Base-by-base conservation (phyloP, 495 filamentous ascomycete species). In the Penicillium subrubescens region DNA sequence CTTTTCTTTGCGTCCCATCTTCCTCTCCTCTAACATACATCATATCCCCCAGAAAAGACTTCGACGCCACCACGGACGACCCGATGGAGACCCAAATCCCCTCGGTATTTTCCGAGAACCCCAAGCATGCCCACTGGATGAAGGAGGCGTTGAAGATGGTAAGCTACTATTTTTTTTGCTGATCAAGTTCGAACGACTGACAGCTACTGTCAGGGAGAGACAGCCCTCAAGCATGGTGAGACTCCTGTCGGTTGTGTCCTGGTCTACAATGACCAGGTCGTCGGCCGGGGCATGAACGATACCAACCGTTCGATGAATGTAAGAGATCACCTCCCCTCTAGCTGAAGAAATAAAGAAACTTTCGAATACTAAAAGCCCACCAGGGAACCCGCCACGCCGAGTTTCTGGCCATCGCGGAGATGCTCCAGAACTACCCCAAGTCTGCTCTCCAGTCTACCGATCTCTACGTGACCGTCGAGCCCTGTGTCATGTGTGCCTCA, bases 401-500 rank as follows among this genome's bases (percentile, higher is more conserved):
- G 71, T 93, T 97, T 68, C 83, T 97, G 71, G 95, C 92, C 21
- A 83, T 99, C 35, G 86, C 85, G 50, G 73, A 84, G 43, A 83
- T 90, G 63, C 81, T 92, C 14, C 74, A 76, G 53, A 76, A 67
- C 15, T 75, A 90, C 68, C 84, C 87, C 10, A 80, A 82, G 7
- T 82, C 80, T 8, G 81, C 92, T 58, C 81, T 98, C 66, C 71
- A 76, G 29, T 84, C 90, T 43, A 92, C 90, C 46, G 88, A 90
- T 68, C 85, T 98, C 33, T 99, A 99, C 74, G 95, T 99, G 35
- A 98, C 95, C 0, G 94, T 98, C 55, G 95, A 99, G 73, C 95
- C 95, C 2, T 99, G 95, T 73, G 88, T 99, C 70, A 99, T 99
- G 95, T 99, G 95, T 71, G 94, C 95, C 2, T 93, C 92, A n/a